Conservation (phyloP, 78 protist species). For the Cavenderia fasciculata region DNA sequence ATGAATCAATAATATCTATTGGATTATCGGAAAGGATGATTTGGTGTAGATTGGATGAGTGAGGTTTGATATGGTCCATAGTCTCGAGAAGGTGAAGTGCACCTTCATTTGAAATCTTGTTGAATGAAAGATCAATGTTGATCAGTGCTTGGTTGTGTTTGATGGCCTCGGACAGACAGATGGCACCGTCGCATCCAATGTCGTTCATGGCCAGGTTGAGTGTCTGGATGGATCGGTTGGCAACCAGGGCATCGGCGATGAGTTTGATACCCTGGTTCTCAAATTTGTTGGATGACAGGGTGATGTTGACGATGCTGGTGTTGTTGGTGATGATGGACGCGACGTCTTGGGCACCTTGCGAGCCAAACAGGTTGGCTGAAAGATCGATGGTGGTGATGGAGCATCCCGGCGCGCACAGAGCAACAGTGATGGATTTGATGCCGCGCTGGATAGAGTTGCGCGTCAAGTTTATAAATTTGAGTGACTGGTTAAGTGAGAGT, state of each 20-base stretch:
- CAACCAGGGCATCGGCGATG: background rate
- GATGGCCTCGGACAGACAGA: background rate
- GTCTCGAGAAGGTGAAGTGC: too few relatives aligned
- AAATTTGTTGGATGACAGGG: conserved; percentile 22
- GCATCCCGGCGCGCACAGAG: conserved; percentile 1
- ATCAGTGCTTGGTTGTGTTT: background rate
- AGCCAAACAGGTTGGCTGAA: background rate
- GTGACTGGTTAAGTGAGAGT: background rate
- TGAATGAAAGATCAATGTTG: background rate
- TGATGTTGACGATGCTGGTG: conserved; percentile 5
- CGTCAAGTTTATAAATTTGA: conserved; percentile 21
- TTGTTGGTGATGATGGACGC: background rate
- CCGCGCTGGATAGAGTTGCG: conserved; percentile 58
- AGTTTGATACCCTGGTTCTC: background rate
- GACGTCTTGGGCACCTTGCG: conserved; percentile 18
- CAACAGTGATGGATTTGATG: conserved; percentile 28
- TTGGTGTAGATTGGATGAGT: too few relatives aligned
- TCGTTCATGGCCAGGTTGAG: conserved; percentile 28
- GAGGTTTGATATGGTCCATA: too few relatives aligned
- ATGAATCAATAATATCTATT: too few relatives aligned
- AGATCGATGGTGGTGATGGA: conserved; percentile 33
- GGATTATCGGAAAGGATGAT: too few relatives aligned
- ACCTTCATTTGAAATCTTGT: conserved; percentile 27
- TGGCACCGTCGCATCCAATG: conserved; percentile 23
- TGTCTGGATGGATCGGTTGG: background rate